These are phyloP conservation scores for Flaveria robusta DNA, from an alignment of 129 eudicot genomes.

Conservation along the genomic window DNA sequence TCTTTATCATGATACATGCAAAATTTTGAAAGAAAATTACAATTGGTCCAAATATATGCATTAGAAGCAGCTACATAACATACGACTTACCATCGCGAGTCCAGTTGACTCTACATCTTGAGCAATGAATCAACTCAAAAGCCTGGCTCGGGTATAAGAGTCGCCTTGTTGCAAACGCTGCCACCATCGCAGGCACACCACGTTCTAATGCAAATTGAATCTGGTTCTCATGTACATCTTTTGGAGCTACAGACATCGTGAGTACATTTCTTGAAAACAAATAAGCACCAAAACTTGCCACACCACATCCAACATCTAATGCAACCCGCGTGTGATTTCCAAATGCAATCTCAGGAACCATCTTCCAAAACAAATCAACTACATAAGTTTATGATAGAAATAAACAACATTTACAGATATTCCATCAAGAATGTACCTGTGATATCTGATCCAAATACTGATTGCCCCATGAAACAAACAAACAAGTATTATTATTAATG, in stretches of 20 bases:
- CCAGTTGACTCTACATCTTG: constrained; percentile 98
- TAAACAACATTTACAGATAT: constrained; percentile 10
- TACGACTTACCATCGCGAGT: constrained; percentile 87
- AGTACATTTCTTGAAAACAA: constrained; percentile 75
- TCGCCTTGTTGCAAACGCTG: constrained; percentile 85
- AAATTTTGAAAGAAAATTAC: background rate
- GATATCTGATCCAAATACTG: constrained; percentile 92
- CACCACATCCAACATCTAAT: constrained; percentile 97
- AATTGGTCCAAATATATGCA: background rate
- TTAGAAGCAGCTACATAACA: background rate
- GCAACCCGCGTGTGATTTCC: constrained; percentile 81
- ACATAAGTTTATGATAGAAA: background rate
- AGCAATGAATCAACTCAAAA: constrained; percentile 91
- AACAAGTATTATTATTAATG: too few relatives aligned
- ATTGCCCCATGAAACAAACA: too few relatives aligned
- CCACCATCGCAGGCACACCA: constrained; percentile 98
- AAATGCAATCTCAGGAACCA: constrained; percentile 88
- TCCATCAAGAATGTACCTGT: constrained; percentile 49
- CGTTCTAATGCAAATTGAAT: constrained; percentile 98
- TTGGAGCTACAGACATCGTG: constrained; percentile 93
- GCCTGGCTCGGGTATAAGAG: constrained; percentile 93
- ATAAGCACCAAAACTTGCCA: constrained; percentile 97
- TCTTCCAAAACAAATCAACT: constrained; percentile 46
- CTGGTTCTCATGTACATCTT: constrained; percentile 98
- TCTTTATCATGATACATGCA: constrained; percentile 46